A percentile compares a stretch with the other conserved stretches of the same genome.
These are phyloP conservation scores for Lenzites betulinus DNA, from an alignment of 768 basidiomycete genomes.

Conservation along the genomic window DNA sequence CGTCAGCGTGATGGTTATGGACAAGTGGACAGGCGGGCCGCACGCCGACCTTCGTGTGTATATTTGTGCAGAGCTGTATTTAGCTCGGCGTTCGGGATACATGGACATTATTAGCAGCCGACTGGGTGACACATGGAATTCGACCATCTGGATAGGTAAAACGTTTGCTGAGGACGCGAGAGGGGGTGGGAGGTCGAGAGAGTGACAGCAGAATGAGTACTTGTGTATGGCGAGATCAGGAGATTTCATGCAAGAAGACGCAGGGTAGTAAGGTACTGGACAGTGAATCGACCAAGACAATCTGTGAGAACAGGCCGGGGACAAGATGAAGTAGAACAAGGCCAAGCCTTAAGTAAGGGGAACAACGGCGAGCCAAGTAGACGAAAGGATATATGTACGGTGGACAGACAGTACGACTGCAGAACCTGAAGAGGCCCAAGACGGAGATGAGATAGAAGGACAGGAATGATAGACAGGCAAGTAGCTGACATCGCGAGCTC, in stretches of 20 bases:
- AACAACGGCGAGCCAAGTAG: conserved; percentile 6
- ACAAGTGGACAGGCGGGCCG: no score
- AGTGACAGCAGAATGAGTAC: neutral
- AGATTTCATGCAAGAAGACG: conserved; percentile 17
- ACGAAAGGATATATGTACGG: conserved; percentile 22
- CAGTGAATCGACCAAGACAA: neutral
- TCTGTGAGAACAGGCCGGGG: neutral
- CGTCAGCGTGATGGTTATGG: no score
- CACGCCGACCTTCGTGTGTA: no score
- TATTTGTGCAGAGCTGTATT: no score
- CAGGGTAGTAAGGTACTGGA: conserved; percentile 6
- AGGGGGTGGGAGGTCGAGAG: neutral
- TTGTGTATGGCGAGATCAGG: conserved; percentile 9
- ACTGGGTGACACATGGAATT: no score
- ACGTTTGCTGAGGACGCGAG: no score
- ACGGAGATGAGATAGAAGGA: neutral
- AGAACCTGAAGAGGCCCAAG: conserved; percentile 17
- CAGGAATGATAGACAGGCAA: neutral
- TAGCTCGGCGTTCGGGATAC: no score
- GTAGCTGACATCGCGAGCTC: no score
- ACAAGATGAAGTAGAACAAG: neutral
- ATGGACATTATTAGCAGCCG: no score
- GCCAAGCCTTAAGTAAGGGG: neutral
- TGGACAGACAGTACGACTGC: conserved; percentile 14
- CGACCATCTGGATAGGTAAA: no score